Evolutionary conservation across 148 eudicot species (phyloP), one percentile per base, ranked within the genome.

Genomic region (Tetragonia tetragonoides): DNA sequence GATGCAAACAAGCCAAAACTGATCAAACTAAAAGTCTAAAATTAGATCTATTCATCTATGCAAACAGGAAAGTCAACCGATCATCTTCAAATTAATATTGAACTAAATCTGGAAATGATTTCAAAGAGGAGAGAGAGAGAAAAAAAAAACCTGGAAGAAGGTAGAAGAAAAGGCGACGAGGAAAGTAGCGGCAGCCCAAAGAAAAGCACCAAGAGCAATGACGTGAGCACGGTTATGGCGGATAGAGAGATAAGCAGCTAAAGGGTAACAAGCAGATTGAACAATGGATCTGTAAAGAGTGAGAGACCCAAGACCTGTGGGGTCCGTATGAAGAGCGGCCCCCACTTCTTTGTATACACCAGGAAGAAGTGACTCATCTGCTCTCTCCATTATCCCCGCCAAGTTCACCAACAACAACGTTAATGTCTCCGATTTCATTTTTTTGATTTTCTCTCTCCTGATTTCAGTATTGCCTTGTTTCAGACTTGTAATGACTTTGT

Each of bases 331-430:
- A 20, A 93, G 83, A 2, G 92, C 91, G 8, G 85, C 85, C 0
- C 98, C 96, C 3, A 93, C 94, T 68, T 93, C 98, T 75, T 86
- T 93, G 85, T 93, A 93, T 0, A 93, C 98, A 0, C 94, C 96
- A 0, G 96, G 98, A 1, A 93, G 80, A 23, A 93, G 73, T 18
- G 96, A 90, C 71, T 93, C 94, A 54, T 93, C 98, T 18, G 98
- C 94, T 41, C 87, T 81, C 67, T 91, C 98, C 96, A 93, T 90
- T 17, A 93, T 93, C 4, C 88, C 91, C 11, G 97, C 98, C 39
- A 93, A 77, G 77, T 93, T 88, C 12, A 93, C 92, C 49, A 93
- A 68, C 17, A 93, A 72, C 59, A 93, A 18, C 17, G 95, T 93
- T 78, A 88, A 0, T 34, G 84, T 82, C 77, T 87, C 95, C 44